Evolutionary conservation across 805 yeast genomes (phyloP), one percentile per base, ranked within the genome.

Genomic region (Candida insectorum): DNA sequence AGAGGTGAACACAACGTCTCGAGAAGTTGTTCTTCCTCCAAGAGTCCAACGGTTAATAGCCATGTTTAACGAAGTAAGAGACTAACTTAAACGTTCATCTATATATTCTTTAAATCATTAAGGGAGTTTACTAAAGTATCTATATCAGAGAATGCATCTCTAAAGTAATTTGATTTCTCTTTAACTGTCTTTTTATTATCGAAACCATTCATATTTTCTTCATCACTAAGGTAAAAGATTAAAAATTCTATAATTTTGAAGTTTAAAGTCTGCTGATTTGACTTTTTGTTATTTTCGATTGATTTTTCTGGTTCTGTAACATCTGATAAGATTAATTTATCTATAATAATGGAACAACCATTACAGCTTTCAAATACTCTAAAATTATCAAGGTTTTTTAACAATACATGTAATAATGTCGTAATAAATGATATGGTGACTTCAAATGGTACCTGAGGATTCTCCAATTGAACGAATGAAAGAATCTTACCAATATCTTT

Each of bases 161-260:
- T 55, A 41, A 66, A 64, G 26, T 60, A 48, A 11, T 48, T 48
- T 3, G 67, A 53, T 40, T 66, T 66, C 26, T 65, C 62, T 33
- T 47, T 31, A 1, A 57, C 30, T 6, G 53, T 26, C 24, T 36
- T 45, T 3, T 31, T 31, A 9, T 33, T 29, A 5, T 21, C 24
- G 16, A 23, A 17, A 14, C 14, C 33, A 3, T 20, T 16, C 12
- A 34, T 20, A 4, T 30, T 32, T 4, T 34, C 21, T 52, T 81
- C 91, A 9, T 86, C 87, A 6, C 76, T 66, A 35, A 83, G 56
- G 48, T 83, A 82, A 50, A 81, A 79, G 35, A 82, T 73, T 33
- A 83, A 58, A 51, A 82, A 83, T 56, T 83, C 89, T 30, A 83
- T 65, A 9, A 79, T 69, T 44, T 79, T 76, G 42, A 80, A 73